Evolutionary conservation across 768 basidiomycete species (phyloP).

Genomic region (Auricularia sp.): DNA sequence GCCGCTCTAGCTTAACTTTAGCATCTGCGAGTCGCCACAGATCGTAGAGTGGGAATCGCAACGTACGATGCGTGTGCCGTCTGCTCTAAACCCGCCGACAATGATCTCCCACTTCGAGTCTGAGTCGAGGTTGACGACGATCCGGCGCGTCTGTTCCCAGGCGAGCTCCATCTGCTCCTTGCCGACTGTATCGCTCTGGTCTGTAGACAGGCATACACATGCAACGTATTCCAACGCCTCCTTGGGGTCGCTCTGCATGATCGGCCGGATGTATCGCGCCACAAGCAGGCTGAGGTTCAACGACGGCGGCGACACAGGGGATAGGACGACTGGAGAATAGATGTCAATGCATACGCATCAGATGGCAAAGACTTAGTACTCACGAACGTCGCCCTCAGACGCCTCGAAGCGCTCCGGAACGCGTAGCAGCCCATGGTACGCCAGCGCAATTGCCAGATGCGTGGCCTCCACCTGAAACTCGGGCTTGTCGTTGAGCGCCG

Average conservation of each 20-base stretch:
- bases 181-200: conserved; percentile 62
- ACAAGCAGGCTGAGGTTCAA: conserved; percentile 76
- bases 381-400: conserved; percentile 76
- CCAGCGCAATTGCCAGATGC: conserved; percentile 82
- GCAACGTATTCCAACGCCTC: conserved; percentile 94
- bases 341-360: background rate
- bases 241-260: conserved; percentile 86
- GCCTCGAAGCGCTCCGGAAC: conserved; percentile 74
- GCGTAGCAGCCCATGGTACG: conserved; percentile 87
- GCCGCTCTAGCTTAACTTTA: conserved; percentile 48
- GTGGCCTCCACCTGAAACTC: conserved; percentile 89
- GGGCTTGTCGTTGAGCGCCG: conserved; percentile 78
- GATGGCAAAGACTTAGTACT: conserved; percentile 19
- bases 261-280: conserved; percentile 88
- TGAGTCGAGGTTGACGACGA: conserved; percentile 68
- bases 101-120: conserved; percentile 87
- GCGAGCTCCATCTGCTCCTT: conserved; percentile 74
- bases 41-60: background rate
- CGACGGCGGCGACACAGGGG: conserved; percentile 58
- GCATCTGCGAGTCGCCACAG: background rate
- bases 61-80: conserved; percentile 84
- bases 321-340: conserved; percentile 46
- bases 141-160: conserved; percentile 70
- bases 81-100: conserved; percentile 83
- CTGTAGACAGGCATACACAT: conserved; percentile 67